These are phyloP conservation scores for Leccinellum albellum DNA, from an alignment of 768 basidiomycete species.

Conservation along the genomic window DNA sequence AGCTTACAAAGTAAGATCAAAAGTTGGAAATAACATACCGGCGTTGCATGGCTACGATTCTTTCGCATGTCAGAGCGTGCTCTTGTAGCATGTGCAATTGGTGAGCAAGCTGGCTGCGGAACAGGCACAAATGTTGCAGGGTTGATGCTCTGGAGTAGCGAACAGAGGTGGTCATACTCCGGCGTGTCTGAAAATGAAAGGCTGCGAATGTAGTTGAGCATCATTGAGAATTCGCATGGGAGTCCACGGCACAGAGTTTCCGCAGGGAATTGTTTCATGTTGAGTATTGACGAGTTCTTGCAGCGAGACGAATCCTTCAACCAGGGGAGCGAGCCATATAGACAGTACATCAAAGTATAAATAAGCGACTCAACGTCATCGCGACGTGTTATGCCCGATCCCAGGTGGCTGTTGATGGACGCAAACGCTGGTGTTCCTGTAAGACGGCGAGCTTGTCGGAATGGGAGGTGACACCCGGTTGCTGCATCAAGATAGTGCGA, in stretches of 20 bases:
- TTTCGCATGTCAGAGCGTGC: no score
- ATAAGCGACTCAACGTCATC: neutral
- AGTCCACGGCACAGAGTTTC: neutral
- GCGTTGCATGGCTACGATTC: no score
- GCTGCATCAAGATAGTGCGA: neutral
- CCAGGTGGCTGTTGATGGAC: neutral
- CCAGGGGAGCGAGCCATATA: neutral
- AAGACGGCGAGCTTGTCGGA: neutral
- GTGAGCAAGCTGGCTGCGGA: no score
- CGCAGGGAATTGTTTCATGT: neutral
- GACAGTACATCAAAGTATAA: neutral
- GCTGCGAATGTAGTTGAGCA: neutral
- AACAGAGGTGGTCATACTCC: neutral
- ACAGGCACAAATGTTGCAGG: no score
- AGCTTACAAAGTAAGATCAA: no score
- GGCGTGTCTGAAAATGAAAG: neutral
- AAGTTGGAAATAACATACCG: no score
- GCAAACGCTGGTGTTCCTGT: neutral
- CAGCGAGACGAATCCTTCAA: neutral
- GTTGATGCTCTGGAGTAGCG: neutral
- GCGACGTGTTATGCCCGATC: neutral
- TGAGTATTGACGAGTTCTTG: neutral
- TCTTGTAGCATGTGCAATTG: no score
- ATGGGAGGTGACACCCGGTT: neutral
- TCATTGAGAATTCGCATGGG: neutral